phyloP scores from a whole-genome alignment of 2,329 filamentous ascomycete species.

The Geosmithia flava region DNA sequence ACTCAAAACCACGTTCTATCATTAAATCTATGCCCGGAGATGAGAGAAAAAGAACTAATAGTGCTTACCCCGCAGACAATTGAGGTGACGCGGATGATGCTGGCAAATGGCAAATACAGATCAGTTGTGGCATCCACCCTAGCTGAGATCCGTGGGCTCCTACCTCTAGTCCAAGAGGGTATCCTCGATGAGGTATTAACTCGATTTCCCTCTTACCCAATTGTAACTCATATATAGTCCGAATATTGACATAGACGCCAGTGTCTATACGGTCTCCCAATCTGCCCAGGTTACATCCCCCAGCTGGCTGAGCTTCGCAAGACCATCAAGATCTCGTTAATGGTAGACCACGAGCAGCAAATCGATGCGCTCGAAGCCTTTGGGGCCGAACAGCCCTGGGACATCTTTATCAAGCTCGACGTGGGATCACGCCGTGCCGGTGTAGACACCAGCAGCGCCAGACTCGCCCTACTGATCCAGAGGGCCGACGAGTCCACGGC shows the following conservation, averaged over 20 bases:
- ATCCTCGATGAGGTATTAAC: slow-evolving; percentile 22
- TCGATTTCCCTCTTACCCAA: background rate
- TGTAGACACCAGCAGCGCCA: slow-evolving; percentile 11
- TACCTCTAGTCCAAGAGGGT: slow-evolving; percentile 24
- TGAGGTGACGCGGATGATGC: slow-evolving; percentile 25
- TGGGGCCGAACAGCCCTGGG: slow-evolving; percentile 12
- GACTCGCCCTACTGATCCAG: slow-evolving; percentile 13
- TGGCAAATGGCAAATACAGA: slow-evolving; percentile 20
- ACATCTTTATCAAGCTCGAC: slow-evolving; percentile 23
- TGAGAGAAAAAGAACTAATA: background rate
- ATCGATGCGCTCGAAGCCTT: slow-evolving; percentile 14
- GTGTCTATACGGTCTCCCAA: slow-evolving; percentile 26
- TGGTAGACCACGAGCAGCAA: slow-evolving; percentile 23
- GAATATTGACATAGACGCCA: slow-evolving; percentile 3
- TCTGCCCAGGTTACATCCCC: slow-evolving; percentile 19
- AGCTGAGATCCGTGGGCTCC: slow-evolving; percentile 22
- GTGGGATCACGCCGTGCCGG: slow-evolving; percentile 22
- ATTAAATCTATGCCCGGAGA: background rate
- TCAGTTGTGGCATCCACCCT: slow-evolving; percentile 27
- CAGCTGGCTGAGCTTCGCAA: slow-evolving; percentile 14
- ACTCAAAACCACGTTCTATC: background rate
- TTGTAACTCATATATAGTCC: background rate
- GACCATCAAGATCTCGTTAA: slow-evolving; percentile 18
- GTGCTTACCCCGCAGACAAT: slow-evolving; percentile 12
- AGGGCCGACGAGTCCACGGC: slow-evolving; percentile 13